phyloP scores from a whole-genome alignment of 805 yeast genomes.

The Saturnispora saitoi region DNA sequence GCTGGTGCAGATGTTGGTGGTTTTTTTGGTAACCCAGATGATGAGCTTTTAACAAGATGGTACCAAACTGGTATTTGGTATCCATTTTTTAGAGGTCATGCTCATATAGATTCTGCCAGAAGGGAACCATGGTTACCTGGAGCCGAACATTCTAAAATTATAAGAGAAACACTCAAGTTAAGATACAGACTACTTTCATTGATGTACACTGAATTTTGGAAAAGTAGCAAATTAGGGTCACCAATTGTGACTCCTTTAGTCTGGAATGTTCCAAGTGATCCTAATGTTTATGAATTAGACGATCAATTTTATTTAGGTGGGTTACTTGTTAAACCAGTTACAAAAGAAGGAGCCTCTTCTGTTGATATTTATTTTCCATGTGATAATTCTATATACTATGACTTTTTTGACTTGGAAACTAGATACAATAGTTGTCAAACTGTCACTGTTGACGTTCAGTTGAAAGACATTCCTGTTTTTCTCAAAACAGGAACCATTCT shows the following conservation, averaged over 20 bases:
- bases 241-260: conserved; percentile 69
- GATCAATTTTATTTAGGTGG: conserved; percentile 77
- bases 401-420: conserved; percentile 29
- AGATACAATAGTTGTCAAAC: conserved; percentile 29
- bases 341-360: conserved; percentile 38
- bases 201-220: conserved; percentile 69
- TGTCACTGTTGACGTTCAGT: conserved; percentile 37
- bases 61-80: conserved; percentile 94
- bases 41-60: conserved; percentile 83
- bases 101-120: conserved; percentile 87
- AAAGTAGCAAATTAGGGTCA: conserved; percentile 48
- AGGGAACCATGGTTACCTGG: conserved; percentile 88
- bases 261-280: conserved; percentile 43
- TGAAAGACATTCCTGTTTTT: conserved; percentile 61
- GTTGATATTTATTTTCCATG: conserved; percentile 43
- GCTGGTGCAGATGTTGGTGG: conserved; percentile 98
- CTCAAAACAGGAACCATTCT: conserved; percentile 74
- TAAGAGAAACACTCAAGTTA: conserved; percentile 61
- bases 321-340: conserved; percentile 72
- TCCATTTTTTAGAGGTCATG: conserved; percentile 95
- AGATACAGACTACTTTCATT: conserved; percentile 74
- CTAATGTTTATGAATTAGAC: conserved; percentile 50
- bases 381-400: conserved; percentile 47
- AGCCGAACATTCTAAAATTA: conserved; percentile 58
- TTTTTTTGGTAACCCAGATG: conserved; percentile 81